A percentile compares a stretch with the other conserved stretches of the same genome.
Conservation (phyloP, 2,329 filamentous ascomycete species). For the Aspergillus fischeri region DNA sequence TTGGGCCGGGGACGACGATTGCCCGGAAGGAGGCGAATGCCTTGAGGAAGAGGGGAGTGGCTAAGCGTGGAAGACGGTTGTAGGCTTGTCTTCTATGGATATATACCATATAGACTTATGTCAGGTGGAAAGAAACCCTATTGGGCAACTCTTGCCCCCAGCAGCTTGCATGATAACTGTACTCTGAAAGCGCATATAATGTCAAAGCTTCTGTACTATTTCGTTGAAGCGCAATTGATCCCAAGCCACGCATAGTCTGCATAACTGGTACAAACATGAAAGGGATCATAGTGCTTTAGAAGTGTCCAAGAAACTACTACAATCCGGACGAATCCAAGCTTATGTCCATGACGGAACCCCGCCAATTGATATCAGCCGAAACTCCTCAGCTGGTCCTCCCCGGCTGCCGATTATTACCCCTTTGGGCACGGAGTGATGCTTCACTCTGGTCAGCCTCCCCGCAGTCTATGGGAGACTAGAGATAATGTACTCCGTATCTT, state of each 20-base stretch:
- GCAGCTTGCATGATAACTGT: neutral
- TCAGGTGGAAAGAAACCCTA: too few species aligned
- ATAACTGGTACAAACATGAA: neutral
- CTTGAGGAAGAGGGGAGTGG: constrained; percentile 15
- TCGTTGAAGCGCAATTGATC: too few species aligned
- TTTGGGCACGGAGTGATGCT: neutral
- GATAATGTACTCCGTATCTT: neutral
- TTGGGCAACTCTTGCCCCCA: too few species aligned
- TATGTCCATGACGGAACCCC: neutral
- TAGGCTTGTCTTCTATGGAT: neutral
- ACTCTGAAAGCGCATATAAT: too few species aligned
- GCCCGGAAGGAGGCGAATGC: constrained; percentile 17
- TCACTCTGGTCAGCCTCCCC: neutral
- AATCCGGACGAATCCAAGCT: neutral
- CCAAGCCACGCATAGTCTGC: neutral
- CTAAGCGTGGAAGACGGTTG: constrained; percentile 12
- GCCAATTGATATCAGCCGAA: neutral
- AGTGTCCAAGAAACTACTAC: neutral
- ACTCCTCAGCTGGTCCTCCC: neutral
- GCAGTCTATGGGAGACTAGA: neutral
- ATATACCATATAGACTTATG: neutral
- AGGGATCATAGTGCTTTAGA: neutral
- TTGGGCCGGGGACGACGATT: constrained; percentile 43
- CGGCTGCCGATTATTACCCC: neutral
- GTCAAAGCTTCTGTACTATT: too few species aligned